These are phyloP conservation scores for Myotisia sp. DNA, from an alignment of 2,329 filamentous ascomycete genomes.

Conservation along the genomic window DNA sequence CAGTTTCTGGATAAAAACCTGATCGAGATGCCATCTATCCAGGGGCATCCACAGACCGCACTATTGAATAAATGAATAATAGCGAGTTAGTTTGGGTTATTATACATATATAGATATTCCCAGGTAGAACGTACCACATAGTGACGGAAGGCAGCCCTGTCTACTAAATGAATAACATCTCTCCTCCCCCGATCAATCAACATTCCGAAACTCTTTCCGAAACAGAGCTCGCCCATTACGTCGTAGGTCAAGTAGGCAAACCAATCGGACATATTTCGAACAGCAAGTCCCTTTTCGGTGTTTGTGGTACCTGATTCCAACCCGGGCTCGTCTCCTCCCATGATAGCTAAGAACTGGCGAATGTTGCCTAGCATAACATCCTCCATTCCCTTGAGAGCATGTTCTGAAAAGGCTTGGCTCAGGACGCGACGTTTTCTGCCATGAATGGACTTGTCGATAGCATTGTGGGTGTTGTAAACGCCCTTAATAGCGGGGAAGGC, in stretches of 20 bases:
- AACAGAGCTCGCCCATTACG: slow-evolving; percentile 24
- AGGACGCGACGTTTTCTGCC: slow-evolving; percentile 17
- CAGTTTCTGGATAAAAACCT: slow-evolving; percentile 12
- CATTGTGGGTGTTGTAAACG: slow-evolving; percentile 14
- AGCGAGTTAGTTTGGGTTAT: too few relatives aligned
- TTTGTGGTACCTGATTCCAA: slow-evolving; percentile 8
- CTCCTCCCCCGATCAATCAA: slow-evolving; percentile 35
- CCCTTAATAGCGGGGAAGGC: slow-evolving; percentile 27
- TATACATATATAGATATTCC: slow-evolving; percentile 24
- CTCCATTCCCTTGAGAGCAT: slow-evolving; percentile 15
- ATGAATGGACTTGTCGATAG: slow-evolving; percentile 14
- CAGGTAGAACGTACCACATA: slow-evolving; percentile 31
- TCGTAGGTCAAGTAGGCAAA: slow-evolving; percentile 23
- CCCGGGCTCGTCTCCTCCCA: slow-evolving; percentile 12
- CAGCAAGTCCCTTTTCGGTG: slow-evolving; percentile 8
- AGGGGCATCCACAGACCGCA: slow-evolving; percentile 14
- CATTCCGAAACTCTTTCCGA: slow-evolving; percentile 29
- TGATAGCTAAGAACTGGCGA: slow-evolving; percentile 10
- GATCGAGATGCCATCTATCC: slow-evolving; percentile 11
- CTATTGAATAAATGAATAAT: slow-evolving; percentile 13
- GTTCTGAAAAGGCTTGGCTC: slow-evolving; percentile 20
- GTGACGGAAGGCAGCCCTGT: slow-evolving; percentile 48
- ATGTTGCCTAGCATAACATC: slow-evolving; percentile 13
- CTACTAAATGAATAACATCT: slow-evolving; percentile 53
- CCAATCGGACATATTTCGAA: slow-evolving; percentile 19